Evolutionary conservation across 805 yeast genomes (phyloP).

Genomic region (Wickerhamiella dianesei): DNA sequence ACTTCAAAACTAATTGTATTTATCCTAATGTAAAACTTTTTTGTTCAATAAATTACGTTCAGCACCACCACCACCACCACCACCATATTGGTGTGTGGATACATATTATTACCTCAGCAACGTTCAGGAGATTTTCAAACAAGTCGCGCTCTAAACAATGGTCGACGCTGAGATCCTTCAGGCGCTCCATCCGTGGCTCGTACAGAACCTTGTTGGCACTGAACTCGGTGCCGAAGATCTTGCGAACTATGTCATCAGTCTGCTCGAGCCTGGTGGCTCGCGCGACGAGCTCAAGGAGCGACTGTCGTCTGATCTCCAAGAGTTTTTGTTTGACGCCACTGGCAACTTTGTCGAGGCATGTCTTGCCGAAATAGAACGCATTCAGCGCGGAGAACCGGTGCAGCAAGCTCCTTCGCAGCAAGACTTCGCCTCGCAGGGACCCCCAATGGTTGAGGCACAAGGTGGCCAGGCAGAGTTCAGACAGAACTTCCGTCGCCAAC

Average conservation of each 20-base stretch:
- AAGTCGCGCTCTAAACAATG: not conserved
- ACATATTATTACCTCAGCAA: not conserved
- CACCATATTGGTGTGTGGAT: no score
- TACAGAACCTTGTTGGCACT: slow-evolving; percentile 5
- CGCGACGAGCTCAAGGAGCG: slow-evolving; percentile 25
- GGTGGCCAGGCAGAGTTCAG: slow-evolving; percentile 22
- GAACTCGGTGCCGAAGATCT: slow-evolving; percentile 23
- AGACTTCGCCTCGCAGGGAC: not conserved
- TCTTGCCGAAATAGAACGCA: slow-evolving; percentile 21
- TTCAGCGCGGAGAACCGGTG: slow-evolving; percentile 4
- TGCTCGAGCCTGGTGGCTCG: slow-evolving; percentile 28
- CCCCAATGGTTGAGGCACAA: slow-evolving; percentile 1
- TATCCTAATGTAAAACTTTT: no score
- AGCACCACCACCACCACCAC: no score
- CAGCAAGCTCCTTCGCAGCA: not conserved
- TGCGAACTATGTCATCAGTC: slow-evolving; percentile 33
- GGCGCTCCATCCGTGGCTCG: slow-evolving; percentile 16
- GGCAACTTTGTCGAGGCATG: slow-evolving; percentile 25
- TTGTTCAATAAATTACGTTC: no score
- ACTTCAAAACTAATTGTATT: not conserved
- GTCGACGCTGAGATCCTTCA: slow-evolving; percentile 6
- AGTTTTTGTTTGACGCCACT: slow-evolving; percentile 28
- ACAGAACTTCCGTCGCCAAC: slow-evolving; percentile 15
- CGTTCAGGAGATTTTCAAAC: not conserved
- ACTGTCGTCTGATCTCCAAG: slow-evolving; percentile 28